Evolutionary conservation across 1,284 basidiomycete species (phyloP).

Genomic region (Filobasidium uniguttulatum): DNA sequence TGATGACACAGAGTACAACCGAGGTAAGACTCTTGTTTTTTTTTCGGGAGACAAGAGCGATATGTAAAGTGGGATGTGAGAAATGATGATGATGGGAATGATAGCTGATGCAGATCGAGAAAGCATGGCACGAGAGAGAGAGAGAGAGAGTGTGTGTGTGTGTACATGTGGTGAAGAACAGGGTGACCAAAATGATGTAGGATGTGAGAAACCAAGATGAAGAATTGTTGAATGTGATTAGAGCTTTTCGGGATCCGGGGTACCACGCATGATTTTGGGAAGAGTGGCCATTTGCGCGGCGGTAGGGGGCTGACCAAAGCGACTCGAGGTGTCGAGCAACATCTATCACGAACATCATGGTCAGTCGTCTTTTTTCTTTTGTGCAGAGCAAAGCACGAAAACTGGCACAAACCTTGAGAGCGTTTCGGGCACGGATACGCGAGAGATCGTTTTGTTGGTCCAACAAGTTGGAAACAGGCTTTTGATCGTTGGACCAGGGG

Average conservation of each 20-base stretch:
- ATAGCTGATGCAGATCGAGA: not conserved
- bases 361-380: no score
- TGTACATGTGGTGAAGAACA: not conserved
- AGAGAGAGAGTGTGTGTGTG: not conserved
- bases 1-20: no score
- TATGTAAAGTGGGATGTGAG: not conserved
- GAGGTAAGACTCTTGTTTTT: no score
- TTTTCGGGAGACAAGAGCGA: no score
- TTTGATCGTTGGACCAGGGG: conserved; percentile 48
- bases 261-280: conserved; percentile 12
- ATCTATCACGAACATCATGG: conserved; percentile 18
- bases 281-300: conserved; percentile 6
- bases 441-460: conserved; percentile 69
- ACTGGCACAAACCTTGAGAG: conserved; percentile 55
- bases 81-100: not conserved
- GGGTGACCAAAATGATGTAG: not conserved
- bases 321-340: conserved; percentile 33
- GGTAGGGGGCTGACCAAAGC: conserved; percentile 24
- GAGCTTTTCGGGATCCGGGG: not conserved
- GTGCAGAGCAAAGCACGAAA: conserved; percentile 52
- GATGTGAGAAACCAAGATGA: not conserved
- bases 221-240: not conserved
- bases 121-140: not conserved
- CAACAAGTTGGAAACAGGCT: conserved; percentile 40
- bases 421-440: conserved; percentile 76